phyloP scores from a whole-genome alignment of 257 asterid genomes.

The Rhazya stricta region DNA sequence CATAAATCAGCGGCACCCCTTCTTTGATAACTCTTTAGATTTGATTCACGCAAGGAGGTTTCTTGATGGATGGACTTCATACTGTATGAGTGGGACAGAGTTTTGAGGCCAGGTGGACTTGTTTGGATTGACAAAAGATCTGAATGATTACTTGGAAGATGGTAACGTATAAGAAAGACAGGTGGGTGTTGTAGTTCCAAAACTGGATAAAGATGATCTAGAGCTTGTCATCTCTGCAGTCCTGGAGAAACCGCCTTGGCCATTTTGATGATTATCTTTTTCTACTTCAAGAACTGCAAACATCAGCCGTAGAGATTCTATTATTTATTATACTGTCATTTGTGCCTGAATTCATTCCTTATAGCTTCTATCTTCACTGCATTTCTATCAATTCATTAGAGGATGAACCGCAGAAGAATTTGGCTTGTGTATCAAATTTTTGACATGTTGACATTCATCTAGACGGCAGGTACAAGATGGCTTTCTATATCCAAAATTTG shows the following conservation, averaged over 20 bases:
- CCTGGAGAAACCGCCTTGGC: slow-evolving; percentile 62
- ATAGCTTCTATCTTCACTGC: not conserved
- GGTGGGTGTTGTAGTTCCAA: slow-evolving; percentile 55
- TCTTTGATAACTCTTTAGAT: slow-evolving; percentile 62
- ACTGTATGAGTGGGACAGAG: slow-evolving; percentile 62
- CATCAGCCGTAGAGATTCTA: too few species aligned
- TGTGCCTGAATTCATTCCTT: not conserved
- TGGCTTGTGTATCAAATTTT: too few species aligned
- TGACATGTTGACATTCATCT: too few species aligned
- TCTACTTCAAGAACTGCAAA: not conserved
- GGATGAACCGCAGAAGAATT: too few species aligned
- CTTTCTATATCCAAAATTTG: too few species aligned
- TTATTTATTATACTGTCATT: not conserved
- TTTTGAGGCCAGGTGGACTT: slow-evolving; percentile 67
- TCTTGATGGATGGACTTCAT: slow-evolving; percentile 65
- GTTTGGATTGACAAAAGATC: slow-evolving; percentile 61
- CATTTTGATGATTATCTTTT: slow-evolving; percentile 25
- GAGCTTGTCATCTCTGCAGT: slow-evolving; percentile 73
- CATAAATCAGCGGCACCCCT: slow-evolving; percentile 59
- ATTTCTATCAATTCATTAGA: not conserved
- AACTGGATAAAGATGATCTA: slow-evolving; percentile 38
- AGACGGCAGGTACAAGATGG: too few species aligned
- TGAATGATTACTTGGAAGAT: slow-evolving; percentile 44
- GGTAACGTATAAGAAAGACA: slow-evolving; percentile 50
- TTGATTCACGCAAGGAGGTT: slow-evolving; percentile 61